Evolutionary conservation across 805 yeast genomes (phyloP).

Genomic region (Starmerella etchellsii): DNA sequence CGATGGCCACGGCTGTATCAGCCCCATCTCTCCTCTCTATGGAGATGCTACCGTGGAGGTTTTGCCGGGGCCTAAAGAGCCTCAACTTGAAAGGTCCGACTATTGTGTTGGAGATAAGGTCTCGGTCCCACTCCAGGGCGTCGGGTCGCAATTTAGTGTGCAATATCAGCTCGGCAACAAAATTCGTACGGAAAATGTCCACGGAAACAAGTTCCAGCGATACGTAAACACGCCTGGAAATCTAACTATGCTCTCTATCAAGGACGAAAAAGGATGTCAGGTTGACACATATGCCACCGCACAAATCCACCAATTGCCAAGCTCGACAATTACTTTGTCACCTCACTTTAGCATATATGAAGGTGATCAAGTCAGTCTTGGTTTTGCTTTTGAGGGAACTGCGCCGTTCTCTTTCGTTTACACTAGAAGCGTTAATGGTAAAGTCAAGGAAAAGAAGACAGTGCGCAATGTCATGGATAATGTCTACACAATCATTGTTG

Average conservation of each 20-base stretch:
- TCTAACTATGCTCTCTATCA: constrained; percentile 49
- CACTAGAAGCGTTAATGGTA: constrained; percentile 44
- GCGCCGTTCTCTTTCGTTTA: constrained; percentile 87
- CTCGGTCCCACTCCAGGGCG: constrained; percentile 58
- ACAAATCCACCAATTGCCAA: constrained; percentile 45
- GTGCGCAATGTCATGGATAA: constrained; percentile 52
- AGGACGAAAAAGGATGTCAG: constrained; percentile 60
- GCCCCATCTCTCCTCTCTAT: background rate
- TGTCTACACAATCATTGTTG: constrained; percentile 61
- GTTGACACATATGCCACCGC: constrained; percentile 23
- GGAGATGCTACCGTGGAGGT: constrained; percentile 4
- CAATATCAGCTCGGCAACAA: constrained; percentile 39
- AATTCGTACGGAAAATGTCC: background rate
- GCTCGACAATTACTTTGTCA: constrained; percentile 63
- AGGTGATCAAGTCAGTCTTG: constrained; percentile 85
- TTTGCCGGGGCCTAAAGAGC: constrained; percentile 8
- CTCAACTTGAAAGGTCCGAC: constrained; percentile 4
- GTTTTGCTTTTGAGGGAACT: constrained; percentile 67
- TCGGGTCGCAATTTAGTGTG: constrained; percentile 35
- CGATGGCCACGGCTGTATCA: constrained; percentile 11
- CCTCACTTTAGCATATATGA: constrained; percentile 87
- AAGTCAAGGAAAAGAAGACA: constrained; percentile 44
- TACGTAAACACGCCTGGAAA: constrained; percentile 75
- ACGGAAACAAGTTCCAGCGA: constrained; percentile 40
- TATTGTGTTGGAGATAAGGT: constrained; percentile 86